These are phyloP conservation scores for Platanthera zijinensis DNA, from an alignment of 106 monocot genomes.

Conservation along the genomic window DNA sequence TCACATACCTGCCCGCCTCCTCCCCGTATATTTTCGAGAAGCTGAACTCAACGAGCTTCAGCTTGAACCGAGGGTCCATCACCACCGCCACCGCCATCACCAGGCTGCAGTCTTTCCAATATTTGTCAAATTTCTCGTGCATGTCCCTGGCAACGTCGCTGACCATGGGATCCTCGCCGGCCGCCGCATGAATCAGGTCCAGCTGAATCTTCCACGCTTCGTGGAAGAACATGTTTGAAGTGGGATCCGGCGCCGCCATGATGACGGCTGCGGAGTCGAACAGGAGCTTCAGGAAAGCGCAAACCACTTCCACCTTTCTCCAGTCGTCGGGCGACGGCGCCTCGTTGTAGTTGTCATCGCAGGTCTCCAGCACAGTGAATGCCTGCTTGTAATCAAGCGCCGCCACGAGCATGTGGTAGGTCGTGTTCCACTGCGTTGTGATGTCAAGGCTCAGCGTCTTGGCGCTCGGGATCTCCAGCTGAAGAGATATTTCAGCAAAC, in stretches of 20 bases:
- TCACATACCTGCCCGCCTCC: conserved; percentile 64
- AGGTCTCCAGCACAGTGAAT: conserved; percentile 62
- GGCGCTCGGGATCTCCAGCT: conserved; percentile 51
- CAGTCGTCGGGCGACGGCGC: conserved; percentile 84
- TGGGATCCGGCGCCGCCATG: conserved; percentile 40
- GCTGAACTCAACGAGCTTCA: conserved; percentile 93
- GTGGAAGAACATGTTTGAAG: conserved; percentile 82
- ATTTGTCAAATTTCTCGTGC: conserved; percentile 93
- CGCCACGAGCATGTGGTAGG: conserved; percentile 77
- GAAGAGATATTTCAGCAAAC: conserved; percentile 64
- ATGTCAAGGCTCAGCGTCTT: conserved; percentile 62
- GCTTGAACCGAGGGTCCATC: conserved; percentile 97
- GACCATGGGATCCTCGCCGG: conserved; percentile 36
- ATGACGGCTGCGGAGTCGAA: conserved; percentile 72
- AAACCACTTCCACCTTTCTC: conserved; percentile 81
- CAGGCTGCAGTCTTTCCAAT: conserved; percentile 89
- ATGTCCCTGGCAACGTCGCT: conserved; percentile 53
- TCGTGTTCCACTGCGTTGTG: conserved; percentile 76
- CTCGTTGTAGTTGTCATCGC: conserved; percentile 81
- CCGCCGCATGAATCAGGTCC: conserved; percentile 41
- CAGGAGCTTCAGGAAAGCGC: conserved; percentile 54
- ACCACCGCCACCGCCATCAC: conserved; percentile 81
- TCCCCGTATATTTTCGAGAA: conserved; percentile 80
- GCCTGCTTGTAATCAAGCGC: conserved; percentile 76
- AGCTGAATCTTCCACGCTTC: conserved; percentile 90